Evolutionary conservation across 306 rosid genomes (phyloP).

Genomic region (Echinosophora koreensis): DNA sequence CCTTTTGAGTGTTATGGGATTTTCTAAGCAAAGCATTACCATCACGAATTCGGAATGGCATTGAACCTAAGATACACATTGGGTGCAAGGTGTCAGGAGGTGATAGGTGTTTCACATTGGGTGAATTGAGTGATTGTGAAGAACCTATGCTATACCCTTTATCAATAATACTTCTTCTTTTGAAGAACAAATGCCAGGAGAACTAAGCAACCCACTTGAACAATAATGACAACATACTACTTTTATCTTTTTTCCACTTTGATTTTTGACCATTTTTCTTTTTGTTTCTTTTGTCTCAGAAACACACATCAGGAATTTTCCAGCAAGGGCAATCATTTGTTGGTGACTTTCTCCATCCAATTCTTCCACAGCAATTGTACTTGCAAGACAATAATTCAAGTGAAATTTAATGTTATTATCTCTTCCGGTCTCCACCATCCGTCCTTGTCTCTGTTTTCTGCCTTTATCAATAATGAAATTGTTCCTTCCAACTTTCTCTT

Average conservation of each 20-base stretch:
- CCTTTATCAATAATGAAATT: conserved; percentile 38
- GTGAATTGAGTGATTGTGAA: conserved; percentile 34
- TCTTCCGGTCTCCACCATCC: conserved; percentile 16
- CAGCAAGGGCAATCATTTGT: conserved; percentile 31
- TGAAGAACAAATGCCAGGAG: conserved; percentile 37
- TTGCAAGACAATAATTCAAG: conserved; percentile 34
- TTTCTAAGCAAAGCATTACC: conserved; percentile 32
- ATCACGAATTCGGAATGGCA: conserved; percentile 21
- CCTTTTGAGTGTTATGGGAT: conserved; percentile 31
- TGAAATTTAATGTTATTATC: conserved; percentile 47
- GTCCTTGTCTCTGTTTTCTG: conserved; percentile 17
- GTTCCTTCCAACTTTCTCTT: conserved; percentile 40
- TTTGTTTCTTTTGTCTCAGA: conserved; percentile 48
- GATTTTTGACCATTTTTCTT: conserved; percentile 40
- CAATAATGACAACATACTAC: conserved; percentile 44
- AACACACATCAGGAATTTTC: conserved; percentile 64
- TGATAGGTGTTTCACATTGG: conserved; percentile 26
- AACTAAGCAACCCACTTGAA: conserved; percentile 35
- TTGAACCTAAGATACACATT: conserved; percentile 29
- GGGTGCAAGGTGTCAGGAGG: neutral
- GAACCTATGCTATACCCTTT: conserved; percentile 42
- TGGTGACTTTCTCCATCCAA: conserved; percentile 29
- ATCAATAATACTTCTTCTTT: neutral
- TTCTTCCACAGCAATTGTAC: conserved; percentile 38
- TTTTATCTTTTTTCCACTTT: conserved; percentile 16